Conservation (phyloP, 1,284 basidiomycete genomes). For the Sparassis latifolia region DNA sequence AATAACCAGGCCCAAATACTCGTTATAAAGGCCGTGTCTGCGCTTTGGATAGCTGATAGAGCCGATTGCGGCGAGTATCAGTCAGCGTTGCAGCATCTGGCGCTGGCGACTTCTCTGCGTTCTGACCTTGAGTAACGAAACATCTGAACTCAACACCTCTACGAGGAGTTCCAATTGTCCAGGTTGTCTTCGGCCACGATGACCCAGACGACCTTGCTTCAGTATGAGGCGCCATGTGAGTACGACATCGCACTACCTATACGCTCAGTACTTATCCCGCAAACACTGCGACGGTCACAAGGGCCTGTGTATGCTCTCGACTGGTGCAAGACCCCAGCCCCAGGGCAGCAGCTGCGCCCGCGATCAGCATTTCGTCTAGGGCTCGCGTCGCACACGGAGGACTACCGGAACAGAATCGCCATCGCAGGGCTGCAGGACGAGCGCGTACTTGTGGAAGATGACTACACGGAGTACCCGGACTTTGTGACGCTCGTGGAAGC, state of each 20-base stretch:
- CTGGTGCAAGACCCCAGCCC: constrained; percentile 77
- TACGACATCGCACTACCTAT: constrained; percentile 1
- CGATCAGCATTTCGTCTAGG: constrained; percentile 77
- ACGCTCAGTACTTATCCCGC: not conserved
- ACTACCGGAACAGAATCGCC: constrained; percentile 76
- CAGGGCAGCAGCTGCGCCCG: constrained; percentile 63
- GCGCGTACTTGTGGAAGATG: constrained; percentile 75
- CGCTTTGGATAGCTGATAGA: no score
- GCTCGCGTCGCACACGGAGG: constrained; percentile 74
- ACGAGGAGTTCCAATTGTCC: no score
- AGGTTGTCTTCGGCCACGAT: constrained; percentile 23
- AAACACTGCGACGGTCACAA: constrained; percentile 22
- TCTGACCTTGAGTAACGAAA: no score
- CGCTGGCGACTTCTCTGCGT: no score
- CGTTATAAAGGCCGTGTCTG: no score
- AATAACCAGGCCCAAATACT: no score
- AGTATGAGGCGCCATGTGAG: constrained; percentile 74
- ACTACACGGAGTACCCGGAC: constrained; percentile 74
- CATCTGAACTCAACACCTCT: no score
- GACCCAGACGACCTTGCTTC: constrained; percentile 59
- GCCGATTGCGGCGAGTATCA: no score
- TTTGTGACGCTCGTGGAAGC: constrained; percentile 78
- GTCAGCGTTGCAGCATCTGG: no score
- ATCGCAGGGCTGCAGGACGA: constrained; percentile 80
- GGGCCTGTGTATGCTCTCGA: constrained; percentile 81